A percentile compares a stretch with the other conserved stretches of the same genome.
Evolutionary conservation across 2,329 filamentous ascomycete genomes (phyloP).

Genomic region (Nemania serpens): DNA sequence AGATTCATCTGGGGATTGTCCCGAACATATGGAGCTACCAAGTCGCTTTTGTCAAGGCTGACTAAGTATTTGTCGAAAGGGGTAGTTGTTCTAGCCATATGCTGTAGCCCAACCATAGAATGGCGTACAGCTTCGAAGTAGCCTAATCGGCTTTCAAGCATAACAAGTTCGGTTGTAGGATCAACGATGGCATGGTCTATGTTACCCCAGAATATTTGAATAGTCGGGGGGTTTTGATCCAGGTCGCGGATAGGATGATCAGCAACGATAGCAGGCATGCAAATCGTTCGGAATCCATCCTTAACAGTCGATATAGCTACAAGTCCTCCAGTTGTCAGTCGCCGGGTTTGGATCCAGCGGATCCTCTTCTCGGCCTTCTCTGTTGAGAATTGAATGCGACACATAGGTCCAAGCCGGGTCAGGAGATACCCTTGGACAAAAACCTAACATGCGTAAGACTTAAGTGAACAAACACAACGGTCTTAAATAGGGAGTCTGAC

Average conservation of each 20-base stretch:
- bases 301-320: slow-evolving; percentile 56
- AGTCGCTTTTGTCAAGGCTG: slow-evolving; percentile 45
- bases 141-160: slow-evolving; percentile 75
- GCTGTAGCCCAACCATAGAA: slow-evolving; percentile 73
- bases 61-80: slow-evolving; percentile 67
- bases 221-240: slow-evolving; percentile 67
- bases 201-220: slow-evolving; percentile 76
- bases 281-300: slow-evolving; percentile 68
- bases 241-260: slow-evolving; percentile 68
- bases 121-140: slow-evolving; percentile 81
- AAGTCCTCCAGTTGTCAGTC: slow-evolving; percentile 57
- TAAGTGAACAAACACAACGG: neutral
- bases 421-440: slow-evolving; percentile 69
- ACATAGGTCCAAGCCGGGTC: slow-evolving; percentile 64
- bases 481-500: slow-evolving; percentile 46
- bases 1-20: slow-evolving; percentile 43
- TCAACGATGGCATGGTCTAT: slow-evolving; percentile 67
- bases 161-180: slow-evolving; percentile 70
- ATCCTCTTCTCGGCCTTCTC: slow-evolving; percentile 68
- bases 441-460: slow-evolving; percentile 53
- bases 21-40: slow-evolving; percentile 40
- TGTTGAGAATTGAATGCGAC: slow-evolving; percentile 72
- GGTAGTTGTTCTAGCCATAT: slow-evolving; percentile 55
- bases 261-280: slow-evolving; percentile 73
- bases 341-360: slow-evolving; percentile 61